These are phyloP conservation scores for Vigna trinervia DNA, from an alignment of 306 rosid genomes.

Conservation along the genomic window DNA sequence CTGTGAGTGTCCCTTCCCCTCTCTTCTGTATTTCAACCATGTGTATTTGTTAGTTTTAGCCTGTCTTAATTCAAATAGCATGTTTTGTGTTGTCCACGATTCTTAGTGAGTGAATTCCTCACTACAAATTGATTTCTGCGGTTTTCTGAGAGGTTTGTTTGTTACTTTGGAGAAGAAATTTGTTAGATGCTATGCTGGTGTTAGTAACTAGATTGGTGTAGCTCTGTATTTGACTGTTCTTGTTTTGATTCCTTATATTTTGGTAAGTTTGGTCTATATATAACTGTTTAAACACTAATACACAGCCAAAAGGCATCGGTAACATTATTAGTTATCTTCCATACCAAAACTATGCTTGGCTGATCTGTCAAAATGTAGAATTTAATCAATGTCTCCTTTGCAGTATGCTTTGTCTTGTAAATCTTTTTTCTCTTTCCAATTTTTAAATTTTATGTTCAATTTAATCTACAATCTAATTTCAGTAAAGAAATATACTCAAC, in stretches of 20 bases:
- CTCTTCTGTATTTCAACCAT: slow-evolving; percentile 26
- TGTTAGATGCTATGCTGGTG: slow-evolving; percentile 16
- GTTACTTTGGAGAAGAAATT: slow-evolving; percentile 30
- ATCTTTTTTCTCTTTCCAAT: too few species aligned
- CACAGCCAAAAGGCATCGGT: too few species aligned
- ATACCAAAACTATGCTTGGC: too few species aligned
- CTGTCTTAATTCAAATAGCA: slow-evolving; percentile 13
- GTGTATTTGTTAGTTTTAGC: slow-evolving; percentile 4
- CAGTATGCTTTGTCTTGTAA: too few species aligned
- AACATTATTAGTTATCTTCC: too few species aligned
- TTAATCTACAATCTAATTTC: too few species aligned
- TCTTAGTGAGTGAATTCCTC: slow-evolving; percentile 2
- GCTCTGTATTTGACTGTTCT: not conserved
- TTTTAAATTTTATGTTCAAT: too few species aligned
- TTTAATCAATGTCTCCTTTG: too few species aligned
- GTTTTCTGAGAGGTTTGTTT: not conserved
- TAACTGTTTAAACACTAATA: slow-evolving; percentile 3
- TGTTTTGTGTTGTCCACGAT: slow-evolving; percentile 3
- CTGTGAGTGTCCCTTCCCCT: slow-evolving; percentile 56
- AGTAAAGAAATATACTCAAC: too few species aligned
- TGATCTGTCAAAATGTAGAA: too few species aligned
- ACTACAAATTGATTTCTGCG: not conserved
- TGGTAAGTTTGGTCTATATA: not conserved
- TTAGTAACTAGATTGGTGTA: slow-evolving; percentile 10
- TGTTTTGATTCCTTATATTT: slow-evolving; percentile 1